Conservation (phyloP, 805 yeast species). For the Kodamaea sagamina region DNA sequence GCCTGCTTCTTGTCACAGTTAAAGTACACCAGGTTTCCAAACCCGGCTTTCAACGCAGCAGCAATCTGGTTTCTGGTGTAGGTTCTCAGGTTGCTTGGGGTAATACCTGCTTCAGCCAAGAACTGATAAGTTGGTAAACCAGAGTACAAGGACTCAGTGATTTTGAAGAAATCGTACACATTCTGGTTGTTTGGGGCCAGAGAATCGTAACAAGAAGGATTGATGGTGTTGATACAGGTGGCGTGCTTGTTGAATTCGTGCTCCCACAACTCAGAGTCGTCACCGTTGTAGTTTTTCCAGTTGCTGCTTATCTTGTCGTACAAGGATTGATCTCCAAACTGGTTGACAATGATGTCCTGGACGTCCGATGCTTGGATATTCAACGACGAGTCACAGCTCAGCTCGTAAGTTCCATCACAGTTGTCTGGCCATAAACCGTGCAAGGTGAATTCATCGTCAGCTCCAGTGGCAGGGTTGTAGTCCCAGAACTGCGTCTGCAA, state of each 20-base stretch:
- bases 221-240: constrained; percentile 81
- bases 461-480: constrained; percentile 63
- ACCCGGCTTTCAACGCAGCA: constrained; percentile 50
- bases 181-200: constrained; percentile 35
- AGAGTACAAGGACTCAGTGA: constrained; percentile 57
- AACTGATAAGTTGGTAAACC: constrained; percentile 65
- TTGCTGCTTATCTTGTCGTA: constrained; percentile 53
- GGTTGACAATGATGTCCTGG: constrained; percentile 28
- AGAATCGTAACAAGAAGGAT: constrained; percentile 63
- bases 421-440: constrained; percentile 90
- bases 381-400: constrained; percentile 12
- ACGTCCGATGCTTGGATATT: constrained; percentile 63
- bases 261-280: constrained; percentile 67
- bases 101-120: constrained; percentile 63
- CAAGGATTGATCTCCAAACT: constrained; percentile 51
- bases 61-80: constrained; percentile 58
- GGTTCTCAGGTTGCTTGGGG: constrained; percentile 59
- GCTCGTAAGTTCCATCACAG: constrained; percentile 63
- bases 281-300: constrained; percentile 75
- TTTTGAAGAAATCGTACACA: constrained; percentile 69
- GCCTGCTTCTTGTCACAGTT: constrained; percentile 54
- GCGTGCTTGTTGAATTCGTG: constrained; percentile 95
- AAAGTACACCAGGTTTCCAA: constrained; percentile 54
- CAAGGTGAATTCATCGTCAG: constrained; percentile 66
- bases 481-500: constrained; percentile 93